Base-by-base conservation (phyloP, 352 stramenopile species). In the Pythium rhizo-oryzae region DNA sequence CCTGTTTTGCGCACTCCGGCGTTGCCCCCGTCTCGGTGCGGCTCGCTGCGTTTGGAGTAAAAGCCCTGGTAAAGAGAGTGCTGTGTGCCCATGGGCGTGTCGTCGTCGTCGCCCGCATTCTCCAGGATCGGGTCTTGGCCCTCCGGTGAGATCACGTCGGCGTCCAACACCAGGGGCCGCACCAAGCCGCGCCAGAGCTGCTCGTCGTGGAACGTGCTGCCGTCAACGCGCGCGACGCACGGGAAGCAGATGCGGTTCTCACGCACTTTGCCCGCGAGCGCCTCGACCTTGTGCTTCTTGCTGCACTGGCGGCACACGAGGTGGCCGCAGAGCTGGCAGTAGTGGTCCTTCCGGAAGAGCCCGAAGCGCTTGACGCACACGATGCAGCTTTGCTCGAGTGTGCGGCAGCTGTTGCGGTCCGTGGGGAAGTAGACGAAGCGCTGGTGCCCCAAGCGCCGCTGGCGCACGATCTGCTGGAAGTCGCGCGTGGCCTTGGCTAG, bases 241-340 rank as follows among this genome's bases (percentile, higher is more conserved):
- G 75, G 58, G 53, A 79, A 88, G 59, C 85, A 93, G 58, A 91
- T 76, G 54, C 85, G 82, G 57, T 76, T 82, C 46, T 85, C 79
- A 19, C 77, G 81, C 23, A 91, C 72, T 58, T 63, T 69, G 33
- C 75, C 78, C 0, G 75, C 69, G 23, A 83, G 39, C 6, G 78
- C 67, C 64, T 93, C 85, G 9, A 93, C 80, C 16, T 91, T 83
- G 67, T 89, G 85, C 69, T 90, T 90, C 44, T 76, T 74, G 18
- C 77, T 90, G 63, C 82, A 91, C 21, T 85, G 69, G 13, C 82
- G 81, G 15, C 85, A 93, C 43, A 90, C 80, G 19, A 79, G 65
- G 21, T 88, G 71, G 1, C 75, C 81, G 35, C 85, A 93, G 35
- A 93, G 64, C 68, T 91, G 82, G 66, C 85, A 93, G 57, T 84